These are phyloP conservation scores for Coemansia sp. DNA, from an alignment of 192 early-diverging fungal species.

Conservation along the genomic window DNA sequence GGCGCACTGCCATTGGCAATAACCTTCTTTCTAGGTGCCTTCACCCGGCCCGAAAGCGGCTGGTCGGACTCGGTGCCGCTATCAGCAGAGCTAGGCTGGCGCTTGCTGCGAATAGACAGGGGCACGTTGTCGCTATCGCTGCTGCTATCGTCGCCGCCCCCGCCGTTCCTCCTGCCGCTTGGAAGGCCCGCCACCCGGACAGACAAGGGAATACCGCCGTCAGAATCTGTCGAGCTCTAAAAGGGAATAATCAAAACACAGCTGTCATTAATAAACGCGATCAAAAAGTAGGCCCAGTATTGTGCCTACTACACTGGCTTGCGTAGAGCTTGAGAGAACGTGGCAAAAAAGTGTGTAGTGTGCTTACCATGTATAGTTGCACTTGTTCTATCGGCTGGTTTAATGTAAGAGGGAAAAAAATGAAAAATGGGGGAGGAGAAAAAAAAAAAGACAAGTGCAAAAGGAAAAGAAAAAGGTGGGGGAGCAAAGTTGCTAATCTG, in stretches of 20 bases:
- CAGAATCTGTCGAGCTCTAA: slow-evolving; percentile 49
- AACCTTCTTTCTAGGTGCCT: slow-evolving; percentile 8
- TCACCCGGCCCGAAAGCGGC: slow-evolving; percentile 43
- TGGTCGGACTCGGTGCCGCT: slow-evolving; percentile 48
- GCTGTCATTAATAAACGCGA: neutral
- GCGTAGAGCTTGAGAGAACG: neutral
- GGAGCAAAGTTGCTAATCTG: slow-evolving; percentile 9
- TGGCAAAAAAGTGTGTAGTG: neutral
- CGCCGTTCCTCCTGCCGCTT: neutral
- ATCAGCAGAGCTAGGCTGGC: neutral
- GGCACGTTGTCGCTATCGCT: slow-evolving; percentile 38
- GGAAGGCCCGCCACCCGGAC: slow-evolving; percentile 9
- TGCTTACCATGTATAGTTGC: slow-evolving; percentile 3
- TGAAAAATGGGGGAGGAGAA: neutral
- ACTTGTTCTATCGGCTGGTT: neutral
- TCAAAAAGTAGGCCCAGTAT: neutral
- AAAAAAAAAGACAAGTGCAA: slow-evolving; percentile 15
- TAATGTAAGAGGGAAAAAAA: neutral
- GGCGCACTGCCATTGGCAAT: slow-evolving; percentile 3
- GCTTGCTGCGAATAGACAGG: slow-evolving; percentile 24
- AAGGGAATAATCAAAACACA: neutral
- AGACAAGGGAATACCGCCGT: slow-evolving; percentile 44
- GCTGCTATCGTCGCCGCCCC: neutral
- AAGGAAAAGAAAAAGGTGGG: slow-evolving; percentile 5
- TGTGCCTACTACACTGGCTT: neutral